These are phyloP conservation scores for Spiromastix sp. DNA, from an alignment of 2,329 filamentous ascomycete genomes.

Conservation along the genomic window DNA sequence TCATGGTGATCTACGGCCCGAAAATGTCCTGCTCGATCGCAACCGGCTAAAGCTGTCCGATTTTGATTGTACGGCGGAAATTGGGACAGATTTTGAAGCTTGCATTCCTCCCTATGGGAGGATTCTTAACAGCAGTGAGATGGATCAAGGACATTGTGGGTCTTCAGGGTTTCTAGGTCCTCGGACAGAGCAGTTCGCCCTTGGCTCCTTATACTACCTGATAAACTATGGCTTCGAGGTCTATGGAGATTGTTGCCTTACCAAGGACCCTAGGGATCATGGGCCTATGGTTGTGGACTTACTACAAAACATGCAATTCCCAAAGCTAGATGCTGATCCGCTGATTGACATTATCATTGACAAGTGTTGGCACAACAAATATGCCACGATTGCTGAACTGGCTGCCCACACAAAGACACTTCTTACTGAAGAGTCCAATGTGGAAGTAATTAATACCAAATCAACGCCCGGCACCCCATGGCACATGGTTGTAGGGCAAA, in stretches of 20 bases:
- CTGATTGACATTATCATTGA: slow-evolving; percentile 17
- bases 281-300: slow-evolving; percentile 12
- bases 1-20: slow-evolving; percentile 22
- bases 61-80: slow-evolving; percentile 20
- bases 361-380: slow-evolving; percentile 10
- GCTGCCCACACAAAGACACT: slow-evolving; percentile 5
- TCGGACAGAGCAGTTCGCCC: slow-evolving; percentile 23
- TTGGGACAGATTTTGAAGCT: slow-evolving; percentile 17
- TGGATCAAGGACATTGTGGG: slow-evolving; percentile 12
- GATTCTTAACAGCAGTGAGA: slow-evolving; percentile 15
- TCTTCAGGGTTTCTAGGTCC: slow-evolving; percentile 16
- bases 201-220: slow-evolving; percentile 22
- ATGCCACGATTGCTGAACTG: slow-evolving; percentile 5
- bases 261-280: slow-evolving; percentile 15
- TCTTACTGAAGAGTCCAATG: slow-evolving; percentile 3
- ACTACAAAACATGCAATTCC: slow-evolving; percentile 17
- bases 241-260: slow-evolving; percentile 18
- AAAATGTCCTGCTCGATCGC: slow-evolving; percentile 22
- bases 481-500: slow-evolving; percentile 6
- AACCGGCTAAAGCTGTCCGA: slow-evolving; percentile 19
- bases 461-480: slow-evolving; percentile 5
- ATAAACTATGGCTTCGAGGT: slow-evolving; percentile 24
- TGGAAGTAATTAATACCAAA: slow-evolving; percentile 5
- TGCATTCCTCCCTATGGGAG: slow-evolving; percentile 18
- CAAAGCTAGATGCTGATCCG: slow-evolving; percentile 15